Evolutionary conservation across 2,329 filamentous ascomycete genomes (phyloP), one percentile per base, ranked within the genome.

Genomic region (Aureobasidium subglaciale): DNA sequence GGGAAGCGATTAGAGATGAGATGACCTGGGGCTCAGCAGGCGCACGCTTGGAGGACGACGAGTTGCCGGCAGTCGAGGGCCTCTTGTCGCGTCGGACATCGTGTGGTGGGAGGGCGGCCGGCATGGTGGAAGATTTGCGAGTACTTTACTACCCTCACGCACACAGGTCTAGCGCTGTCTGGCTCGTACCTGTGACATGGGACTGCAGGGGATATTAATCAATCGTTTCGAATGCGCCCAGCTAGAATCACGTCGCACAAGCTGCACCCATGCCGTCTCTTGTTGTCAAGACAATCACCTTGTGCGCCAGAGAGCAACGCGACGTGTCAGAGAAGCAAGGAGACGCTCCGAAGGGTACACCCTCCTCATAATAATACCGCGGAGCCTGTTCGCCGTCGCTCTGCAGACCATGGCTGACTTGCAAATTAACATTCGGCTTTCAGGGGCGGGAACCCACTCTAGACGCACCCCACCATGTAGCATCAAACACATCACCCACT

Each of bases 1-100:
- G 74, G 27, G 82, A 83, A 59, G 80, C 79, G 66, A 85, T 82
- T 58, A 85, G 74, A 45, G 78, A 80, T 15, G 80, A 80, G 59
- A 85, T 89, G 67, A 90, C 80, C 66, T 76, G 37, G 78, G 74
- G 49, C 59, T 64, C 32, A 66, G 61, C 59, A 68, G 42, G 27
- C 11, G 42, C 27, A 32, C 25, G 29, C 13, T 48, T 48, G 25
- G 13, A 70, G 50, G 72, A 61, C n/a, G n/a, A n/a, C n/a, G n/a
- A n/a, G 61, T 66, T 65, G 63, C 69, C 68, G 9, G 69, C 59
- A 25, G 68, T 67, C 49, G 38, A 53, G 40, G 56, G 37, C 38
- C 57, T 54, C 45, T 40, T 38, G 37, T 43, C 43, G 52, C 22
- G 57, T 30, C 29, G 37, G 20, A 38, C 34, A 45, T 30, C 45